Base-by-base conservation (phyloP, 306 rosid genomes). In the Ormosia emarginata region DNA sequence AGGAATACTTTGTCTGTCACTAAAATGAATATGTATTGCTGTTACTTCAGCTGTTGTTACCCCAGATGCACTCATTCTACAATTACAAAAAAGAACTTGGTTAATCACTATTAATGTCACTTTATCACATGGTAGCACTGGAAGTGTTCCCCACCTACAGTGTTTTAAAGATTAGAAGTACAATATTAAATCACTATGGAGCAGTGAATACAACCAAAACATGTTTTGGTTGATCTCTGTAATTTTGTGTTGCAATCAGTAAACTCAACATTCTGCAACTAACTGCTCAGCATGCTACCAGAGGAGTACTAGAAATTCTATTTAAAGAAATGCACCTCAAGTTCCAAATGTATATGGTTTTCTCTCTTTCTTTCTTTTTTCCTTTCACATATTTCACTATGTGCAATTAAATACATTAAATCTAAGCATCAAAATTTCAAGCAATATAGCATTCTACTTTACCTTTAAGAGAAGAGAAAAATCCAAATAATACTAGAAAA, bases 51-150 rank as follows among this genome's bases (percentile, higher is more conserved):
- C 80, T 44, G 63, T 77, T 44, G 63, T 77, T 66, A 41, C 79
- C 14, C 75, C 82, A 47, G 89, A 74, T 55, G 47, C 87, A 72
- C 80, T 84, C 94, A 91, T 93, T 85, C 92, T 89, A 78, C 83
- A 79, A 40, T 84, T 67, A 75, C 40, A 83, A 47, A 43, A 76
- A 36, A 53, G 4, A 67, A 72, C 47, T 12, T 29, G 36, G 52
- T 58, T 10, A 52, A 52, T 61, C 58, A 53, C 41, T 17, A 14
- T 52, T 52, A 37, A 7, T 24, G 24, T 24, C 24, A 24, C 40
- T 74, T 63, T 10, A 56, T 66, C 67, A 44, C 24, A 24, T 0
- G 24, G 24, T 24, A 9, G 46, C 18, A 52, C 24, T 71, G 41
- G 14, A 32, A 49, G 56, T 43, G 50, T 36, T 32, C 52, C 47